phyloP scores from a whole-genome alignment of 306 rosid species.

The Comarum palustre region DNA sequence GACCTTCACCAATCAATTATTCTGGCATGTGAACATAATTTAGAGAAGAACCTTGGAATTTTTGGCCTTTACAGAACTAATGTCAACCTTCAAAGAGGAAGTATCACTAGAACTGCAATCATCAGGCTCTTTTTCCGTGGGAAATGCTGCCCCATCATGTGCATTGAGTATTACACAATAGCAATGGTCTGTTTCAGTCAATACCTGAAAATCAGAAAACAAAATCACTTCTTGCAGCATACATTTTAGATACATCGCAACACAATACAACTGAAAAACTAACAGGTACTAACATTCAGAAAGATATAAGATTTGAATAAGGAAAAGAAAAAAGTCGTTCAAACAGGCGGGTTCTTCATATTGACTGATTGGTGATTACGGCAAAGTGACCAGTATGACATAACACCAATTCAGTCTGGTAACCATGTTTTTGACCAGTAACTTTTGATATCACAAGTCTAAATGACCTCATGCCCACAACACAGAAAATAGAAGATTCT shows the following conservation, averaged over 20 bases:
- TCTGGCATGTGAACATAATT: conserved; percentile 22
- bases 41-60: conserved; percentile 62
- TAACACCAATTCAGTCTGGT: neutral
- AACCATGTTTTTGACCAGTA: too few relatives aligned
- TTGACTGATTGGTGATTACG: neutral
- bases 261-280: neutral
- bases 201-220: conserved; percentile 53
- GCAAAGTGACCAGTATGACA: neutral
- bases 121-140: conserved; percentile 41
- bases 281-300: neutral
- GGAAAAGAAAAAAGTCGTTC: neutral
- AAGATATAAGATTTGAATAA: neutral
- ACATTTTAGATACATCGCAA: neutral
- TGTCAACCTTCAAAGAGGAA: conserved; percentile 32
- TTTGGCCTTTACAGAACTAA: conserved; percentile 36
- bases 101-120: conserved; percentile 49
- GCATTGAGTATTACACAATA: conserved; percentile 96
- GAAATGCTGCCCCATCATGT: conserved; percentile 96
- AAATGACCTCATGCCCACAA: neutral
- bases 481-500: neutral
- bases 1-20: conserved; percentile 12
- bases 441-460: neutral
- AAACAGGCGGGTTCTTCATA: neutral
- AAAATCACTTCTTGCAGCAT: conserved; percentile 7
- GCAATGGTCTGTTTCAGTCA: conserved; percentile 93